Evolutionary conservation across 768 basidiomycete species (phyloP).

Genomic region (Tricholoma furcatifolium): DNA sequence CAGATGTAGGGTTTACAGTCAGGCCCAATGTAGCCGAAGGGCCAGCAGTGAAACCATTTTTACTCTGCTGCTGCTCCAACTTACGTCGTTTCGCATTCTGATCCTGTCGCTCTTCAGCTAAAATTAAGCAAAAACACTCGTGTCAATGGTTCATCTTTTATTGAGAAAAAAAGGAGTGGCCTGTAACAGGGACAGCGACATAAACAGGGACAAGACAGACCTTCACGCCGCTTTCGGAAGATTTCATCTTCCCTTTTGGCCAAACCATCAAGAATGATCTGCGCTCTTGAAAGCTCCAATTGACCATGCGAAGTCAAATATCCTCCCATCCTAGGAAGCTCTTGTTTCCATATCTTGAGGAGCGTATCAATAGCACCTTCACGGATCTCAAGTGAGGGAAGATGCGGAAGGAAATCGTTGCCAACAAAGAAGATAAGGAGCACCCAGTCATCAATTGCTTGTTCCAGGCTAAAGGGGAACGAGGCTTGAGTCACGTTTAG

Average conservation of each 20-base stretch:
- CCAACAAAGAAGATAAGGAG: conserved; percentile 99
- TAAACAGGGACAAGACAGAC: conserved; percentile 47
- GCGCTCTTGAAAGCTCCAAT: conserved; percentile 80
- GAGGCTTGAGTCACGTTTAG: conserved; percentile 75
- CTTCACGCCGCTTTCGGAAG: conserved; percentile 87
- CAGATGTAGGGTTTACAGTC: conserved; percentile 44
- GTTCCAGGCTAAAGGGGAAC: conserved; percentile 92
- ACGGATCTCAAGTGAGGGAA: conserved; percentile 97
- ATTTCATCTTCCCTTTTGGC: conserved; percentile 96
- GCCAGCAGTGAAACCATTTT: conserved; percentile 37
- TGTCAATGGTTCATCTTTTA: conserved; percentile 25
- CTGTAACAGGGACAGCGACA: conserved; percentile 13
- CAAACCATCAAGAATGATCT: conserved; percentile 94
- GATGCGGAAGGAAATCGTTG: conserved; percentile 98
- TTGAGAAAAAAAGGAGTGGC: conserved; percentile 14
- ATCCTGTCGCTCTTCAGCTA: conserved; percentile 94
- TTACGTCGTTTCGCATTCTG: conserved; percentile 87
- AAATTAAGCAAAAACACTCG: conserved; percentile 25
- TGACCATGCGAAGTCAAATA: conserved; percentile 93
- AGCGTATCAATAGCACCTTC: conserved; percentile 99
- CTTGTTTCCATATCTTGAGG: conserved; percentile 92
- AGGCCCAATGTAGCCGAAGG: conserved; percentile 51
- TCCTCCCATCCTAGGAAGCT: conserved; percentile 94
- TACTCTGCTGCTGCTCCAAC: conserved; percentile 49
- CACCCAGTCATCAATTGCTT: conserved; percentile 99